A percentile compares a stretch with the other conserved stretches of the same genome.
Conservation (phyloP, 129 eudicot genomes). For the Lonicera japonica region DNA sequence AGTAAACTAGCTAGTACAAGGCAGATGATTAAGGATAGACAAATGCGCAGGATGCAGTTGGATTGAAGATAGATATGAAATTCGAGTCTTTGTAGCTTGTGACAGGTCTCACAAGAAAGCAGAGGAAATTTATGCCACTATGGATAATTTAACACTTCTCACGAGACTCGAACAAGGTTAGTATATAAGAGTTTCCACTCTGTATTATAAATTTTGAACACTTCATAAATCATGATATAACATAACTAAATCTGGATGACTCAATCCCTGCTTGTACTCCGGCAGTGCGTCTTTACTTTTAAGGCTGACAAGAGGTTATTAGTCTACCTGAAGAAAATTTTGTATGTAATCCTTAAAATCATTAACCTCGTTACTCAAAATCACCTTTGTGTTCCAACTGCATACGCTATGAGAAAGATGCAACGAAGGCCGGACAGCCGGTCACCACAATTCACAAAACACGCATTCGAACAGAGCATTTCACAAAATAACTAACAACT, state of each 20-base stretch:
- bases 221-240: not conserved
- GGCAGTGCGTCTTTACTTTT: too few relatives aligned
- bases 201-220: not conserved
- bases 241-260: not conserved
- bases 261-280: not conserved
- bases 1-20: conserved; percentile 18
- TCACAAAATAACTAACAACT: not conserved
- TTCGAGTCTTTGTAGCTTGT: conserved; percentile 32
- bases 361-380: not conserved
- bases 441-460: too few relatives aligned
- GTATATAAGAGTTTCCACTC: not conserved
- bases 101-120: conserved; percentile 36
- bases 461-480: too few relatives aligned
- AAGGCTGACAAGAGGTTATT: not conserved
- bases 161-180: conserved; percentile 19
- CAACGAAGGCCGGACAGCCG: too few relatives aligned
- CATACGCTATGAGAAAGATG: too few relatives aligned
- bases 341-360: too few relatives aligned
- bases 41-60: conserved; percentile 43
- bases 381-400: not conserved
- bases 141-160: conserved; percentile 21
- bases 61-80: conserved; percentile 34
- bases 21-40: conserved; percentile 21
- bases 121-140: conserved; percentile 25
- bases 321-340: not conserved